phyloP scores from a whole-genome alignment of 768 basidiomycete species.

The Trametopsis cervina region DNA sequence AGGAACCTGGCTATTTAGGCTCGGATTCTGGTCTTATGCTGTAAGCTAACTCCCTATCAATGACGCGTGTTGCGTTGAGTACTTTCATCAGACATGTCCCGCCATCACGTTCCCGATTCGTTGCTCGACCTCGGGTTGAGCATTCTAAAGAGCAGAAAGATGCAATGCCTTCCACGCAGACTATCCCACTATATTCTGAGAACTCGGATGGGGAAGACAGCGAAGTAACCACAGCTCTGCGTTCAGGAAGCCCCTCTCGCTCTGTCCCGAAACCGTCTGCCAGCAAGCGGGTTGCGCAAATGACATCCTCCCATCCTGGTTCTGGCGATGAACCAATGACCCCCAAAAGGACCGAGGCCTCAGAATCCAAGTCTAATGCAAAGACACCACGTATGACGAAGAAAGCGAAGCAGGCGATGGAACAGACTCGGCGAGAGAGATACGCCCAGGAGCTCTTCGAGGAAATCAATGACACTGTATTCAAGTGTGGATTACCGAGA shows the following conservation, averaged over 20 bases:
- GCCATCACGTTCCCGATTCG: no score
- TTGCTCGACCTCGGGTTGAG: no score
- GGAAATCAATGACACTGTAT: constrained; percentile 53
- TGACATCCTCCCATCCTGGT: neutral
- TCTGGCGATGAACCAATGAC: neutral
- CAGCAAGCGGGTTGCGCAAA: neutral
- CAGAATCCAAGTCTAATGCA: neutral
- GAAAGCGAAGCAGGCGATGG: constrained; percentile 35
- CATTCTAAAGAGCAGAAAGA: no score
- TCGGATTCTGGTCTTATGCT: neutral
- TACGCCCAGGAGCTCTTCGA: constrained; percentile 57
- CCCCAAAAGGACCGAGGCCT: neutral
- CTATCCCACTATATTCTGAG: no score
- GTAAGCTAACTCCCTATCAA: no score
- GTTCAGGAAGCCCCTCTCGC: neutral
- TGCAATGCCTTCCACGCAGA: no score
- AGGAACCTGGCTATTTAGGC: neutral
- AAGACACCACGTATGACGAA: constrained; percentile 26
- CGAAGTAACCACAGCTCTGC: neutral
- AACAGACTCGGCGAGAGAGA: constrained; percentile 35
- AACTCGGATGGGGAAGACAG: neutral
- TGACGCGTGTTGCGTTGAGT: no score
- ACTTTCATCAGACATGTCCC: no score
- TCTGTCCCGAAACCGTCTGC: neutral
- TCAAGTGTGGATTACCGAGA: constrained; percentile 45